A percentile compares a stretch with the other conserved stretches of the same genome.
These are phyloP conservation scores for Mucor lusitanicus DNA, from an alignment of 371 early-diverging fungal species.

Conservation along the genomic window DNA sequence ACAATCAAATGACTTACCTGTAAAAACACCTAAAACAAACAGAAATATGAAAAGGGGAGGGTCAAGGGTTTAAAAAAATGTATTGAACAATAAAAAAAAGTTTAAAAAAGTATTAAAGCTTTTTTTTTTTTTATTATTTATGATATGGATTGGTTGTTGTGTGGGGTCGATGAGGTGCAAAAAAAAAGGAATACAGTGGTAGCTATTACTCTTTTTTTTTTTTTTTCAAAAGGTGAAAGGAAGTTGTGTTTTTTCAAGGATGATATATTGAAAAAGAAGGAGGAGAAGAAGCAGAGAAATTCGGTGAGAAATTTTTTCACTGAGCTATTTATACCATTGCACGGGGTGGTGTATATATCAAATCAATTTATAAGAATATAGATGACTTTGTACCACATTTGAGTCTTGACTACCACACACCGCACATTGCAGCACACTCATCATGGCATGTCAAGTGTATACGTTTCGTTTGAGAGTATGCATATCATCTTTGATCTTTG, in stretches of 20 bases:
- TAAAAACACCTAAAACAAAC: slow-evolving; percentile 33
- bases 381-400: neutral
- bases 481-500: neutral
- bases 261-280: neutral
- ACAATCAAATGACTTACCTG: slow-evolving; percentile 8
- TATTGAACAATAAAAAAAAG: slow-evolving; percentile 5
- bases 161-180: neutral
- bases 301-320: neutral
- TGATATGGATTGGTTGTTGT: neutral
- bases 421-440: neutral
- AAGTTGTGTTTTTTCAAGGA: neutral
- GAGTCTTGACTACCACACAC: neutral
- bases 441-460: neutral
- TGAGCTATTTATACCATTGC: neutral
- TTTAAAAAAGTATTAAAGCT: slow-evolving; percentile 5
- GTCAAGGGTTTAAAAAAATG: slow-evolving; percentile 15
- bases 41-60: slow-evolving; percentile 21
- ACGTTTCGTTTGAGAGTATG: neutral
- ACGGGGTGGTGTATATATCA: neutral
- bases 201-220: neutral
- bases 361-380: neutral
- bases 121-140: neutral
- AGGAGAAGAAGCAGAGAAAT: neutral
- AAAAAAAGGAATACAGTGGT: neutral
- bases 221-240: neutral